Conservation (phyloP, 2,329 filamentous ascomycete species). For the Leptographium galeiforme region DNA sequence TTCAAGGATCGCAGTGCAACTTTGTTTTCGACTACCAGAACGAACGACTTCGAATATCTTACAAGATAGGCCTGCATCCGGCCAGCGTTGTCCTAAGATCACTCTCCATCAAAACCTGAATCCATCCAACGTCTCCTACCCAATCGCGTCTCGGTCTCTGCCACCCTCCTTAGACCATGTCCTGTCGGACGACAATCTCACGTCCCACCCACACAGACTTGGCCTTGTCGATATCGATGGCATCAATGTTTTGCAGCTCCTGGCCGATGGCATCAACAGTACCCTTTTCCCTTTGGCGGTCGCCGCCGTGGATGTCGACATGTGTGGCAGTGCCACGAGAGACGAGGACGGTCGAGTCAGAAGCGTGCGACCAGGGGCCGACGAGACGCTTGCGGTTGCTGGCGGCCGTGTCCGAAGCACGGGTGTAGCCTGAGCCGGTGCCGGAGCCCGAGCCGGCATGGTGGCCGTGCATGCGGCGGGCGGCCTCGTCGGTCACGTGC, state of each 20-base stretch:
- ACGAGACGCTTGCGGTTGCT: conserved; percentile 1
- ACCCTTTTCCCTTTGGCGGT: neutral
- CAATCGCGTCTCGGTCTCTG: too few relatives aligned
- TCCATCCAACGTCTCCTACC: too few relatives aligned
- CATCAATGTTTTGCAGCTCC: conserved; percentile 14
- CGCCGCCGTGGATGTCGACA: neutral
- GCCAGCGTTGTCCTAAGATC: too few relatives aligned
- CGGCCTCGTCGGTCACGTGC: conserved; percentile 17
- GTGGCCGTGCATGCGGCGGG: neutral
- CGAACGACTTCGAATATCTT: too few relatives aligned
- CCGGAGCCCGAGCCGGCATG: neutral
- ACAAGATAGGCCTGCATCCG: too few relatives aligned
- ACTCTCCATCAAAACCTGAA: too few relatives aligned
- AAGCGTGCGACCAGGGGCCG: conserved; percentile 4
- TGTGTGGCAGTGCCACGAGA: conserved; percentile 2
- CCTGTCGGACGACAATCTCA: conserved; percentile 9
- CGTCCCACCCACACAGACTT: conserved; percentile 11
- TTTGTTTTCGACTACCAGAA: too few relatives aligned
- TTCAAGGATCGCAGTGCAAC: too few relatives aligned
- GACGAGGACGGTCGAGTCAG: conserved; percentile 2
- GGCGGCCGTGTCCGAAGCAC: neutral
- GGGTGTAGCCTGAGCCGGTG: conserved; percentile 1
- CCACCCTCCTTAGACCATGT: neutral
- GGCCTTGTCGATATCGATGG: neutral
- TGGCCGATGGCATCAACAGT: conserved; percentile 9